Evolutionary conservation across 1,284 basidiomycete genomes (phyloP).

Genomic region (Apiotrichum veenhuisii): DNA sequence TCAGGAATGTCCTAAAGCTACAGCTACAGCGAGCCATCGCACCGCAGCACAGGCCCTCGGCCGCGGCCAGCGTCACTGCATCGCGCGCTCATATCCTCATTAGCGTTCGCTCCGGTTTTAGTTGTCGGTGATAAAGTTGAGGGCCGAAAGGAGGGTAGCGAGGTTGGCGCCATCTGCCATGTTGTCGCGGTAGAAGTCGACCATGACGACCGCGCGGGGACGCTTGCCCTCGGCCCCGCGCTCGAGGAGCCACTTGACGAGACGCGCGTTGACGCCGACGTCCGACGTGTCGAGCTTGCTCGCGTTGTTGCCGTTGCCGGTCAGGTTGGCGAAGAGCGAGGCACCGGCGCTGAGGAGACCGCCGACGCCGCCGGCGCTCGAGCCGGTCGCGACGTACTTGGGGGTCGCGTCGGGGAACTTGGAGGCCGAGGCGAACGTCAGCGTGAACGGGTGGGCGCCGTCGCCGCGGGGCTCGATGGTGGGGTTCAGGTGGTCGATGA

Average conservation of each 20-base stretch:
- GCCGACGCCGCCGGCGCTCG: conserved; percentile 6
- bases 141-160: conserved; percentile 13
- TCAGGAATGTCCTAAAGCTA: too few species aligned
- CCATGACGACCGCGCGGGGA: conserved; percentile 34
- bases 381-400: conserved; percentile 55
- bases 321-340: conserved; percentile 10
- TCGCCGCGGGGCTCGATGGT: conserved; percentile 10
- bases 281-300: neutral
- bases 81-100: too few species aligned
- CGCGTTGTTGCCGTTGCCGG: neutral
- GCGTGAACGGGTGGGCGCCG: conserved; percentile 51
- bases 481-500: conserved; percentile 21
- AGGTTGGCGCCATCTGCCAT: conserved; percentile 10
- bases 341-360: conserved; percentile 1
- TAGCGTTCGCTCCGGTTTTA: too few species aligned
- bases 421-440: conserved; percentile 72
- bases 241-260: conserved; percentile 65
- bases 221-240: conserved; percentile 24
- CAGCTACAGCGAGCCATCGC: too few species aligned
- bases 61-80: neutral
- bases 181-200: conserved; percentile 41
- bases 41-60: neutral
- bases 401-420: conserved; percentile 73
- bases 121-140: conserved; percentile 17
- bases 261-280: conserved; percentile 69